Evolutionary conservation across 1,284 basidiomycete species (phyloP), one percentile per base, ranked within the genome.

Genomic region (Moniliophthora roreri): DNA sequence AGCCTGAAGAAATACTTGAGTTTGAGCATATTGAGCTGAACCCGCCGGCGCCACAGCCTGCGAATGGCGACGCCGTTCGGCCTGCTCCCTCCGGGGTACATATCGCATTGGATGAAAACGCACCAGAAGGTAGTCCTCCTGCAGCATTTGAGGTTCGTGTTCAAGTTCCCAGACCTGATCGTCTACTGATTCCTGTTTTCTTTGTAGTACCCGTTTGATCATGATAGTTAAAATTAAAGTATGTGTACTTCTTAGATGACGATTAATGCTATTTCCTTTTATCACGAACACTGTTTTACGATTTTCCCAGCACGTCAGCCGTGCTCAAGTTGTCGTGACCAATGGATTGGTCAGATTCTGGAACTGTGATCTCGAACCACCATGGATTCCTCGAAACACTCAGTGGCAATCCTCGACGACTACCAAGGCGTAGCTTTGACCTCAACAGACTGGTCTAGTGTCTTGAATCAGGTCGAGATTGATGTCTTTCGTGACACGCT

Each of bases 71-170:
- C 40, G 62, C 55, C 24, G 51, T 59, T 28, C 58, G 56, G 32
- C 62, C 65, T 16, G 52, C 54, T 13, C 64, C 69, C 4, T 65
- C 70, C 20, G 73, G 69, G 15, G 71, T 70, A 39, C 78, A 87
- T 61, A 85, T 89, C 52, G 75, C 85, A 7, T 69, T 91, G 48
- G 86, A 89, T 58, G 86, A 89, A 60, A 81, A 72, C 63, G 80
- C 78, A 18, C 82, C 84, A 20, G 93, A 95, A 65, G 87, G 85
- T n/a, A 85, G 84, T 42, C 81, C 84, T 20, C 93, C 93, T 59
- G 79, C 79, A 63, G 68, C 86, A 20, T 93, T 93, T 63, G 89
- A 93, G 84, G 89, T 91, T 61, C 51, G 85, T 73, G 28, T 40
- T 54, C 23, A 13, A 23, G 51, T 16, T 49, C 35, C 40, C 36